Base-by-base conservation (phyloP, 2,329 filamentous ascomycete genomes). In the Madurella mycetomatis region DNA sequence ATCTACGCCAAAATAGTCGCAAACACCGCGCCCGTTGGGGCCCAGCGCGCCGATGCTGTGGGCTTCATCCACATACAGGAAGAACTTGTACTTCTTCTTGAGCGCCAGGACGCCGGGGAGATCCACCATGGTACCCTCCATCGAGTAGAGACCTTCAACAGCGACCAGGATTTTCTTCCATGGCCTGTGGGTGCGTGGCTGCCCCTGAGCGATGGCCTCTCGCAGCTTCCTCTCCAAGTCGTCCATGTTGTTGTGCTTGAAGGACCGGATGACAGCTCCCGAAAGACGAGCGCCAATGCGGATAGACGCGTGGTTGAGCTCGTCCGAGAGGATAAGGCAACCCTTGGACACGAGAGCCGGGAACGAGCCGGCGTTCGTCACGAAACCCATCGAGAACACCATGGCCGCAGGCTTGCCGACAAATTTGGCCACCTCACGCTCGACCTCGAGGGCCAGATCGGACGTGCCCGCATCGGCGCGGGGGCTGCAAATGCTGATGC, bases 111-210 rank as follows among this genome's bases (percentile, higher is more conserved):
- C 78, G 57, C 90, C 90, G 1, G 94, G 94, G n/a, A 99, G 82
- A 70, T 99, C 94, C 73, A 90, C 94, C 89, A 99, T 95, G 62
- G 92, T 96, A 47, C 94, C 94, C 75, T 99, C 94, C 94, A 99
- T 99, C 1, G 92, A 97, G 79, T 99, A 99, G 17, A 99, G 81
- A 64, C 94, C 94, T 71, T 99, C 94, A 39, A 99, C 90, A 39
- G 92, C 92, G 43, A 99, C 89, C 49, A 99, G 72, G 57, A 99
- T 97, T 83, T 97, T 99, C 80, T 95, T 96, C 94, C 94, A 99
- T 1, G 94, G 94, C 31, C 94, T 88, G 72, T 99, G 94, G n/a
- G 92, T 99, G 62, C 94, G 88, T 50, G 94, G 94, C 69, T 99
- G 94, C 43, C 94, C 94, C 73, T 97, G 92, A 13, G 92, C 92